phyloP scores from a whole-genome alignment of 73 alveolate genomes.

The Stentor roeselii region DNA sequence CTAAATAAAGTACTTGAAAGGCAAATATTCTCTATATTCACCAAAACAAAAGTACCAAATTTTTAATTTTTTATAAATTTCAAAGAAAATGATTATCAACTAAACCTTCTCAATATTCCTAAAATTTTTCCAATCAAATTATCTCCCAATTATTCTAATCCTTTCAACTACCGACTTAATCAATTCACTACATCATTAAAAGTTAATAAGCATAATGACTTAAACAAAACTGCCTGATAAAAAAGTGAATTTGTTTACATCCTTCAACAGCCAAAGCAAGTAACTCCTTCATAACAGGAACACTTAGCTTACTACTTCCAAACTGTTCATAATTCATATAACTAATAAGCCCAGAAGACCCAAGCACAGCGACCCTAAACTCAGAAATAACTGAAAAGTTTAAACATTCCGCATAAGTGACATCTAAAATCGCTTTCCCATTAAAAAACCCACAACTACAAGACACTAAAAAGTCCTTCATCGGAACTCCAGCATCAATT shows the following conservation, averaged over 20 bases:
- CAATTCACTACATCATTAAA: too few species aligned
- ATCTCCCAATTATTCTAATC: too few species aligned
- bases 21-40: too few species aligned
- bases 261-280: constrained; percentile 13
- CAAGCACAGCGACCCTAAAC: constrained; percentile 45
- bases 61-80: too few species aligned
- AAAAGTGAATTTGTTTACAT: constrained; percentile 11
- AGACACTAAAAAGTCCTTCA: constrained; percentile 75
- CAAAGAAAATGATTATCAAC: too few species aligned
- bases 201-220: background rate
- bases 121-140: too few species aligned
- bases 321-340: constrained; percentile 28
- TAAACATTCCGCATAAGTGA: constrained; percentile 42
- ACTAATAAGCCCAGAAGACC: constrained; percentile 34
- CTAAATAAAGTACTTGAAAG: too few species aligned
- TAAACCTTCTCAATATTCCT: too few species aligned
- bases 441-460: constrained; percentile 46
- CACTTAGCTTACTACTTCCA: background rate
- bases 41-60: too few species aligned
- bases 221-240: background rate
- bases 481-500: constrained; percentile 83
- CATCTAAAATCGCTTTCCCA: constrained; percentile 39
- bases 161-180: too few species aligned
- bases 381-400: constrained; percentile 42
- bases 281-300: background rate